These are phyloP conservation scores for Plenodomus tracheiphilus DNA, from an alignment of 2,329 filamentous ascomycete genomes.

Conservation along the genomic window DNA sequence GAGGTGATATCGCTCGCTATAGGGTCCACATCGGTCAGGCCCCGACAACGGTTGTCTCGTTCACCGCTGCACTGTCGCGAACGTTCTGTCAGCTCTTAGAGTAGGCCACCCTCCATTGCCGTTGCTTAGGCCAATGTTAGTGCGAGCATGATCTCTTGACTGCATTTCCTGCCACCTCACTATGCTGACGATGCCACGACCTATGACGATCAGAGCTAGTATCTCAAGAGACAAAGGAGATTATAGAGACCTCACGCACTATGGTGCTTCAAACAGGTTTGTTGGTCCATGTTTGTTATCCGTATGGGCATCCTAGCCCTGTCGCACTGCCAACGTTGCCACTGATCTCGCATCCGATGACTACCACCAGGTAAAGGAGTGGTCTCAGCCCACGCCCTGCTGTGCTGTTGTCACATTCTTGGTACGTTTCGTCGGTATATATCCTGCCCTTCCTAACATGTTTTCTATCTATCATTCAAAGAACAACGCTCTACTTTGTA, in stretches of 20 bases:
- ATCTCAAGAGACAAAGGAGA: not conserved
- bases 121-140: conserved; percentile 16
- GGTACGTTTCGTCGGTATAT: too few species aligned
- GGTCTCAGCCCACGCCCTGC: too few species aligned
- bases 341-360: too few species aligned
- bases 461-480: not conserved
- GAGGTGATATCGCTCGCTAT: conserved; percentile 21
- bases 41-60: conserved; percentile 12
- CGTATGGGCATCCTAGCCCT: too few species aligned
- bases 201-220: conserved; percentile 4
- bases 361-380: too few species aligned
- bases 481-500: not conserved
- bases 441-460: too few species aligned
- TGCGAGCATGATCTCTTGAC: conserved; percentile 23
- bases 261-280: conserved; percentile 18
- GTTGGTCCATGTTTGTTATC: conserved; percentile 11
- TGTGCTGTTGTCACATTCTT: too few species aligned
- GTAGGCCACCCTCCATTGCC: conserved; percentile 9
- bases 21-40: conserved; percentile 29
- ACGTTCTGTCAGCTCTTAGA: conserved; percentile 10
- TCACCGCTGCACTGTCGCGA: conserved; percentile 17
- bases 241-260: not conserved
- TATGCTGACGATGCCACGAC: conserved; percentile 24
- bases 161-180: conserved; percentile 13
- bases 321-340: too few species aligned